phyloP scores from a whole-genome alignment of 106 monocot species.

The Amphibolis antarctica region DNA sequence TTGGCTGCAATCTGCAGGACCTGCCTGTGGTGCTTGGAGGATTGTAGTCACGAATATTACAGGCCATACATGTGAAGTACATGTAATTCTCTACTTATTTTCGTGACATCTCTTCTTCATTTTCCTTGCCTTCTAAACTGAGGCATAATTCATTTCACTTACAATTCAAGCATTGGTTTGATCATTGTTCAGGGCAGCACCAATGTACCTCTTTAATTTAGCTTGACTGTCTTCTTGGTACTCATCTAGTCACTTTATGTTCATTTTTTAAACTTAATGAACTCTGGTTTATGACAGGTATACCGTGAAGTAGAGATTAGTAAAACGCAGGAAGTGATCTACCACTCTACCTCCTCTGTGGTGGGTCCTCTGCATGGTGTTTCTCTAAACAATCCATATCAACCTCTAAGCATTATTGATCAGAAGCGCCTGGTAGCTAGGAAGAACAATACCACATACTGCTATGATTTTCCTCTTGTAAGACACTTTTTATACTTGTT shows the following conservation, averaged over 20 bases:
- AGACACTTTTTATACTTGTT: slow-evolving; percentile 1
- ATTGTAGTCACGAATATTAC: slow-evolving; percentile 76
- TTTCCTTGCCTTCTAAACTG: too few species aligned
- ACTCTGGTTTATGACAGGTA: slow-evolving; percentile 27
- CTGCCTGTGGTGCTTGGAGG: slow-evolving; percentile 83
- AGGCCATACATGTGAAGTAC: slow-evolving; percentile 77
- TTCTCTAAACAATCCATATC: slow-evolving; percentile 45
- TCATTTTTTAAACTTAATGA: neutral
- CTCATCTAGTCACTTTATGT: neutral
- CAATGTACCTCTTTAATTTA: too few species aligned
- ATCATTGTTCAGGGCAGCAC: too few species aligned
- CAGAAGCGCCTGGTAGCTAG: slow-evolving; percentile 66
- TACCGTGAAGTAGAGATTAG: slow-evolving; percentile 86
- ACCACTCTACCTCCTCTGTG: slow-evolving; percentile 43
- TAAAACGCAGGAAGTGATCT: slow-evolving; percentile 56
- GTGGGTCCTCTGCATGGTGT: slow-evolving; percentile 64
- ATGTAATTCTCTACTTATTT: slow-evolving; percentile 40
- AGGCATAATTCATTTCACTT: too few species aligned
- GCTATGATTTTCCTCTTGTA: slow-evolving; percentile 95
- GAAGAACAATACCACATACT: slow-evolving; percentile 84
- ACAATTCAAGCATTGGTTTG: too few species aligned
- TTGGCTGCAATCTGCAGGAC: slow-evolving; percentile 48
- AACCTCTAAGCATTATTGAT: slow-evolving; percentile 55
- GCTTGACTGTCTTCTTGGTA: too few species aligned
- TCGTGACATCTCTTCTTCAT: neutral